Evolutionary conservation across 2,329 filamentous ascomycete species (phyloP).

Genomic region (Fusarium sp.): DNA sequence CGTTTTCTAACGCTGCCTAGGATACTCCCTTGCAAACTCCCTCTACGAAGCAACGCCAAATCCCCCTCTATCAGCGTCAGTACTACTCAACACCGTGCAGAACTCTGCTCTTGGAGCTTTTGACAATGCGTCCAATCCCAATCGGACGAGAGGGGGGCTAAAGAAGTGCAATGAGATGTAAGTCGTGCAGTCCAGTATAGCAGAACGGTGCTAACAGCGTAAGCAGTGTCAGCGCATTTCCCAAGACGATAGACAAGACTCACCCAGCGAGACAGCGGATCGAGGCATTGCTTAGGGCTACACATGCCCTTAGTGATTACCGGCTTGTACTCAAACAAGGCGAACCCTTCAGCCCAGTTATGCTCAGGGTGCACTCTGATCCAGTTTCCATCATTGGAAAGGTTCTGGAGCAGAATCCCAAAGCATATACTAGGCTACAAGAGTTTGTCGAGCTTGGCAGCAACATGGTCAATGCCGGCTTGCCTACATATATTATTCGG

Average conservation of each 20-base stretch:
- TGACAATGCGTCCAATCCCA: constrained; percentile 86
- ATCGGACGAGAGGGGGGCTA: constrained; percentile 79
- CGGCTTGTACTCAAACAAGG: constrained; percentile 82
- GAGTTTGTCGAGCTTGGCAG: constrained; percentile 77
- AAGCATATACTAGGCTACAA: constrained; percentile 79
- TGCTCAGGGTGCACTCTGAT: constrained; percentile 81
- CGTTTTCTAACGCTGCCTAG: constrained; percentile 51
- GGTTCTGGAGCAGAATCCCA: constrained; percentile 79
- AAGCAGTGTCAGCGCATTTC: constrained; percentile 72
- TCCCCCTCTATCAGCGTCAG: constrained; percentile 60
- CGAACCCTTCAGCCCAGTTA: constrained; percentile 82
- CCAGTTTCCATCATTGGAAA: constrained; percentile 79
- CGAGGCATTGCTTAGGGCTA: constrained; percentile 76
- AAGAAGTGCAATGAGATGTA: constrained; percentile 83
- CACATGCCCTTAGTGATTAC: constrained; percentile 81
- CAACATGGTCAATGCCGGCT: constrained; percentile 73
- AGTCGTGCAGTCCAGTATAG: constrained; percentile 42
- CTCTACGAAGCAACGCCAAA: constrained; percentile 68
- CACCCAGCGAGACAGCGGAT: constrained; percentile 64
- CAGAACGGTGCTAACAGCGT: constrained; percentile 35
- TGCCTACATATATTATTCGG: constrained; percentile 46
- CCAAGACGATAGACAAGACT: constrained; percentile 65
- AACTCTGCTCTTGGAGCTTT: constrained; percentile 76
- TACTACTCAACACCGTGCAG: constrained; percentile 71
- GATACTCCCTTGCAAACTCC: constrained; percentile 71